Conservation (phyloP, 225 moss, liverwort and hornwort species). For the Straminergon stramineum region DNA sequence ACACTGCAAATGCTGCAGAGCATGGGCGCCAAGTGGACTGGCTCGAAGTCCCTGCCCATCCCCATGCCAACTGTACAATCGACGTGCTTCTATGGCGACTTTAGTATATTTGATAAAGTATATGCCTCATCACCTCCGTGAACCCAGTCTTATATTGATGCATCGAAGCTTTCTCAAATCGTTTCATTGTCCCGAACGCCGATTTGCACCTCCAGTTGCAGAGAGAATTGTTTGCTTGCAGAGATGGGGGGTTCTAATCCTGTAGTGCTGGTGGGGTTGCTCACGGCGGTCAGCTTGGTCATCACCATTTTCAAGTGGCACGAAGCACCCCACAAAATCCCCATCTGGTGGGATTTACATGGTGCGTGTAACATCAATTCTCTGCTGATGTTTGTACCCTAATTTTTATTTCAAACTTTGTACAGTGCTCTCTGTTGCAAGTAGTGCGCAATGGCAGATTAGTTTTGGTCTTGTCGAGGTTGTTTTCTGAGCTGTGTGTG, state of each 20-base stretch:
- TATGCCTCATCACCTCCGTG: background rate
- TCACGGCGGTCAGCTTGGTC: slow-evolving; percentile 40
- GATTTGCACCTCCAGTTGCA: background rate
- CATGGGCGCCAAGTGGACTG: slow-evolving; percentile 23
- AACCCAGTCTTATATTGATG: no score
- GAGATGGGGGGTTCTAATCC: slow-evolving; percentile 42
- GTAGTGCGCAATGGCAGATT: background rate
- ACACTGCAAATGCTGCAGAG: background rate
- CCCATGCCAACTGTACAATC: background rate
- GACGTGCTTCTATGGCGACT: background rate
- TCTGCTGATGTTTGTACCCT: background rate
- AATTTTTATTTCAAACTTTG: background rate
- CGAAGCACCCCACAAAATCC: slow-evolving; percentile 14
- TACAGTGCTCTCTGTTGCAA: background rate
- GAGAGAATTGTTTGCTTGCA: background rate
- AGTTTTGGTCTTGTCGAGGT: background rate
- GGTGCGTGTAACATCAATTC: background rate
- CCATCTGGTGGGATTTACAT: slow-evolving; percentile 50
- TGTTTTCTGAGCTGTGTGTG: background rate
- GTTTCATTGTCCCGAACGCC: background rate
- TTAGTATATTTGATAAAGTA: background rate
- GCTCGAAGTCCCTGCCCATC: background rate
- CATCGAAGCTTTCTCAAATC: background rate
- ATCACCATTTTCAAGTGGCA: slow-evolving; percentile 46
- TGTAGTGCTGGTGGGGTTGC: slow-evolving; percentile 22